phyloP scores from a whole-genome alignment of 257 asterid species.

The Penstemon davidsonii region DNA sequence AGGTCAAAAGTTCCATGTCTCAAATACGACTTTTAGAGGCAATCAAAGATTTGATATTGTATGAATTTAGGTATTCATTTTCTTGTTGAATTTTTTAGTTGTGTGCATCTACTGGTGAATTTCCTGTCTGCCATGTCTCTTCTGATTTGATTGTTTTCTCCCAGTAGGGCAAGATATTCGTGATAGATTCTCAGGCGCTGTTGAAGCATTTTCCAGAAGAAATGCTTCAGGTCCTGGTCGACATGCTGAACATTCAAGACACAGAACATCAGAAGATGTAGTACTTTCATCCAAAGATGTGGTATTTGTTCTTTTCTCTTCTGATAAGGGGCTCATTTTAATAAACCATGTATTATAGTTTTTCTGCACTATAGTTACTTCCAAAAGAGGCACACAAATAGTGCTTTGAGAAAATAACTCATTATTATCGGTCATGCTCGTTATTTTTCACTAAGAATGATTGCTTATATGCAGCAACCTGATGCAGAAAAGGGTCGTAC shows the following conservation, averaged over 20 bases:
- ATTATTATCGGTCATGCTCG: too few relatives aligned
- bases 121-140: not conserved
- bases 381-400: too few relatives aligned
- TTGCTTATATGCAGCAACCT: slow-evolving; percentile 37
- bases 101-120: too few relatives aligned
- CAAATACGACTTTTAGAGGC: not conserved
- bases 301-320: slow-evolving; percentile 35
- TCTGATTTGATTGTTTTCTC: slow-evolving; percentile 8
- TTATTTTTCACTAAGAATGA: too few relatives aligned
- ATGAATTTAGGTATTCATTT: too few relatives aligned
- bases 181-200: slow-evolving; percentile 52
- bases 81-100: too few relatives aligned
- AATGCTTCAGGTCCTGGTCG: slow-evolving; percentile 52
- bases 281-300: slow-evolving; percentile 62
- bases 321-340: not conserved
- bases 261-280: slow-evolving; percentile 53
- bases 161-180: slow-evolving; percentile 51
- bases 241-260: slow-evolving; percentile 62
- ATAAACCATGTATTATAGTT: not conserved
- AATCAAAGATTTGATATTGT: not conserved
- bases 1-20: slow-evolving; percentile 1
- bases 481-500: slow-evolving; percentile 47
- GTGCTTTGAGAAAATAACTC: too few relatives aligned
- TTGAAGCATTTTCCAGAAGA: slow-evolving; percentile 63
- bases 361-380: not conserved